phyloP scores from a whole-genome alignment of 495 filamentous ascomycete genomes.

The Penicillium soppii region DNA sequence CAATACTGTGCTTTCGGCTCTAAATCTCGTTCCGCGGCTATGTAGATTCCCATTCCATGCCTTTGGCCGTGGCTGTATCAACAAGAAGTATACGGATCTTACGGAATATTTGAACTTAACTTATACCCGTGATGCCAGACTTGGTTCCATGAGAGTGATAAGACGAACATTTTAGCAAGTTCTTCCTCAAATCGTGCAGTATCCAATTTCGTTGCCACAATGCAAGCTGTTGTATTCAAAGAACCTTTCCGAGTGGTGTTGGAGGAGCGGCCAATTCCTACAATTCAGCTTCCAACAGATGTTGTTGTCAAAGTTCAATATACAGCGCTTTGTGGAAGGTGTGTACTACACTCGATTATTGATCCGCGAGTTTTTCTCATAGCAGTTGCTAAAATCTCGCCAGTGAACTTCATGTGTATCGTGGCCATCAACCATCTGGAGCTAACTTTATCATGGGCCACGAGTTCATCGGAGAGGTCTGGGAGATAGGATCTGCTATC shows the following conservation, averaged over 20 bases:
- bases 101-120: too few relatives aligned
- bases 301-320: constrained; percentile 80
- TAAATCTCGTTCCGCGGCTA: too few relatives aligned
- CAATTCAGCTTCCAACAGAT: constrained; percentile 68
- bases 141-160: too few relatives aligned
- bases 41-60: too few relatives aligned
- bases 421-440: constrained; percentile 38
- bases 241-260: constrained; percentile 35
- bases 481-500: constrained; percentile 18
- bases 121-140: too few relatives aligned
- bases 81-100: too few relatives aligned
- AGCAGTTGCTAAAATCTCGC: background rate
- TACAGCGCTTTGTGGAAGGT: constrained; percentile 88
- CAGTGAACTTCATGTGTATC: constrained; percentile 31
- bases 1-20: too few relatives aligned
- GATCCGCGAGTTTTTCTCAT: too few relatives aligned
- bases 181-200: too few relatives aligned
- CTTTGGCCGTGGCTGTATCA: too few relatives aligned
- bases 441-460: constrained; percentile 66
- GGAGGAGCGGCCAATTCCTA: constrained; percentile 44
- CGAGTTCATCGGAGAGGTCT: constrained; percentile 27
- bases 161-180: too few relatives aligned
- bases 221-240: constrained; percentile 40
- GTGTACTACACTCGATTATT: constrained; percentile 25
- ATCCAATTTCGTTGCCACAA: background rate